Evolutionary conservation across 495 filamentous ascomycete species (phyloP).

Genomic region (Sphaerosporella brunnea): DNA sequence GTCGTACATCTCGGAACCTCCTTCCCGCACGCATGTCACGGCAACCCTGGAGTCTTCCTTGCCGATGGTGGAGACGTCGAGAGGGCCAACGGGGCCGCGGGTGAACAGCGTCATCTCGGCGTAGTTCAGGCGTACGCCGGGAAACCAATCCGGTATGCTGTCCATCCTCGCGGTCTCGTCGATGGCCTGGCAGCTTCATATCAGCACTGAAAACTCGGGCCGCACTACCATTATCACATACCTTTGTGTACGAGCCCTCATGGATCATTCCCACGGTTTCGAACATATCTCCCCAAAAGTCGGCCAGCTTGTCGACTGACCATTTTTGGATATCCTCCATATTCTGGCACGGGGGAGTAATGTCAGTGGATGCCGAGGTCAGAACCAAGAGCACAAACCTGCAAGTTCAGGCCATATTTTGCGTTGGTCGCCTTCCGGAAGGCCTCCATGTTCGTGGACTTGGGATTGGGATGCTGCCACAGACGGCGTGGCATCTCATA

Average conservation of each 20-base stretch:
- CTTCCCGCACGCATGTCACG: slow-evolving; percentile 55
- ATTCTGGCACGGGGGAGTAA: too few relatives aligned
- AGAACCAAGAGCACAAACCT: slow-evolving; percentile 27
- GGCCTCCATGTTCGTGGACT: slow-evolving; percentile 35
- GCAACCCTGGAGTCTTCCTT: slow-evolving; percentile 58
- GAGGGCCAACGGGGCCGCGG: slow-evolving; percentile 19
- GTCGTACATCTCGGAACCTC: slow-evolving; percentile 36
- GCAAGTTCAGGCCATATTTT: slow-evolving; percentile 29
- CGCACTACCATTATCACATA: not conserved
- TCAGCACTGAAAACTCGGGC: not conserved
- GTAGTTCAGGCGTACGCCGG: slow-evolving; percentile 44
- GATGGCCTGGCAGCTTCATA: slow-evolving; percentile 31
- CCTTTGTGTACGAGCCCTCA: slow-evolving; percentile 35
- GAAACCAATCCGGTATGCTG: slow-evolving; percentile 48
- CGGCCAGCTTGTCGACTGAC: slow-evolving; percentile 40
- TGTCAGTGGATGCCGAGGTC: too few relatives aligned
- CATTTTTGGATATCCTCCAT: slow-evolving; percentile 46
- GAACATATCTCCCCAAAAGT: slow-evolving; percentile 49
- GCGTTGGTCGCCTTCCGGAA: slow-evolving; percentile 36
- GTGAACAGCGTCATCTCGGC: slow-evolving; percentile 39
- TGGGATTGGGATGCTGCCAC: slow-evolving; percentile 40
- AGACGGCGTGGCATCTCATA: slow-evolving; percentile 32
- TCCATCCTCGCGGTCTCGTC: slow-evolving; percentile 53
- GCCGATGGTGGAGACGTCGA: slow-evolving; percentile 28
- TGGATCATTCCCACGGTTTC: slow-evolving; percentile 41